Conservation (phyloP, 331 rosid genomes). For the Malus hybrid region DNA sequence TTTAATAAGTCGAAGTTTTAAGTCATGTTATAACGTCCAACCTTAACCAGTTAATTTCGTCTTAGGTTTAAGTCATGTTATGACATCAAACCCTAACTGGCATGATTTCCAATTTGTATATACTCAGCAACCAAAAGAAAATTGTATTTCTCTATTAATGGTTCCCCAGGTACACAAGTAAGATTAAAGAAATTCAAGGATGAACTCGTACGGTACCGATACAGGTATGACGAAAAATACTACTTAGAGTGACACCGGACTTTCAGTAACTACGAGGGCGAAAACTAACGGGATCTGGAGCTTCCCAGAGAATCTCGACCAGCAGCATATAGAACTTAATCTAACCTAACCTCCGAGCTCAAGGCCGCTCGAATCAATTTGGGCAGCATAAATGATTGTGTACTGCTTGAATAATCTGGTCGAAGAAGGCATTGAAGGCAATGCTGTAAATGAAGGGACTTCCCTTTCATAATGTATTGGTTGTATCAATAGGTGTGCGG, state of each 20-base stretch:
- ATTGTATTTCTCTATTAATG: not conserved
- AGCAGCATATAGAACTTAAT: constrained; percentile 5
- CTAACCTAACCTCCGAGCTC: constrained; percentile 8
- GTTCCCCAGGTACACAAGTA: not conserved
- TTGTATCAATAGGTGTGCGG: not conserved
- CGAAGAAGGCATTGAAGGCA: not conserved
- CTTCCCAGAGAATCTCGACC: constrained; percentile 12
- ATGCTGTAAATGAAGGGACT: constrained; percentile 1
- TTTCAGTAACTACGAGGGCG: not conserved
- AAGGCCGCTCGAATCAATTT: constrained; percentile 16
- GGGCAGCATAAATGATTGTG: constrained; percentile 2
- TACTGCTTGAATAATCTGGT: not conserved
- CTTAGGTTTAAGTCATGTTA: not conserved
- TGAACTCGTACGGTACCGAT: not conserved
- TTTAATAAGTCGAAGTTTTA: not conserved
- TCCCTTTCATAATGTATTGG: constrained; percentile 10
- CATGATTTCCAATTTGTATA: not conserved
- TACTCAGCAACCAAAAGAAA: not conserved
- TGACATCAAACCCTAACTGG: not conserved
- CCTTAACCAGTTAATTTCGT: not conserved
- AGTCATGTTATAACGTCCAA: not conserved
- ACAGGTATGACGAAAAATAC: not conserved
- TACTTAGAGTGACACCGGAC: not conserved
- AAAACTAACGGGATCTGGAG: constrained; percentile 7
- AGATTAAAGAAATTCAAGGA: not conserved